Evolutionary conservation across 495 filamentous ascomycete genomes (phyloP), one percentile per base, ranked within the genome.

Genomic region (Tetracladium marchalianum): DNA sequence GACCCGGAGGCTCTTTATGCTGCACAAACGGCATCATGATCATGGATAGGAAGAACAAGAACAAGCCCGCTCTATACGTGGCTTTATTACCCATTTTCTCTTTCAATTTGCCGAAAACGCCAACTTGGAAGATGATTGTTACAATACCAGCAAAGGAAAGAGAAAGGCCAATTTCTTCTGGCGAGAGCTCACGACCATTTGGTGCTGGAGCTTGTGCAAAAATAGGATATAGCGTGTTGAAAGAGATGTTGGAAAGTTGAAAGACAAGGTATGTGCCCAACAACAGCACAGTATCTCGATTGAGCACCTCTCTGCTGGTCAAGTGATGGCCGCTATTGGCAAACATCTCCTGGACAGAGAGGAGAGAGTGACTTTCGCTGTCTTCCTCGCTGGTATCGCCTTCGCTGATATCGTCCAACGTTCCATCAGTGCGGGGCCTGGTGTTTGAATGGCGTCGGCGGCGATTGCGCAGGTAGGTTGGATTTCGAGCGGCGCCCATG

Each of bases 1-100:
- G 7, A 7, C 22, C 22, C 22, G 22, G 22, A 27, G 22, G 22
- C n/a, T 82, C 63, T 47, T 83, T 78, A 56, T 94, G 89, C 0
- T 87, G 87, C 35, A 96, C 79, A 60, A 83, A 95, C 0, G 92
- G 92, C 78, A 90, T 94, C 12, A 90, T 62, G 31, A 89, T 62
- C 66, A 95, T 95, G 4, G 86, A 80, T 12, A 90, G 40, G 1
- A 84, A 82, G 57, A 98, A 87, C 1, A 84, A 86, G n/a, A 84
- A 80, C 8, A 97, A 64, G 15, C 84, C 81, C 12, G 74, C 71
- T 8, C 86, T 77, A 56, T 95, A 98, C 0, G 85, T 86, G 47
- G 78, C 74, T 32, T 84, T 77, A 60, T 96, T 96, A 1, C 92
- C 92, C 61, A 94, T 70, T 48, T 80, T 82, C 17, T 85, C 78